phyloP scores from a whole-genome alignment of 306 rosid species.

The Biancaea sappan region DNA sequence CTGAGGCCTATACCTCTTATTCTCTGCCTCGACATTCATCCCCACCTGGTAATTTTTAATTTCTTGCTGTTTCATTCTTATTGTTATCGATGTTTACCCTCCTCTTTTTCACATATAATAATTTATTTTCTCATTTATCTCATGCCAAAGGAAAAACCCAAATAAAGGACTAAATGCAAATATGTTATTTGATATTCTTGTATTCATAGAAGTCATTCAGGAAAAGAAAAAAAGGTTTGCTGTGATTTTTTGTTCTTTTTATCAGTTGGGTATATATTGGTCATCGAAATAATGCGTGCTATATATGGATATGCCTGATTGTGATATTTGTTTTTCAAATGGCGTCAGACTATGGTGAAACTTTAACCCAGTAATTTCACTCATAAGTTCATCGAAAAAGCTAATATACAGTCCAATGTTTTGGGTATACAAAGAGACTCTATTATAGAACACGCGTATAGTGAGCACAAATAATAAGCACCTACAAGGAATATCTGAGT shows the following conservation, averaged over 20 bases:
- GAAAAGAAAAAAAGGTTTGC: neutral
- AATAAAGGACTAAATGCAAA: neutral
- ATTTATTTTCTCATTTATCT: neutral
- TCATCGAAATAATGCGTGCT: neutral
- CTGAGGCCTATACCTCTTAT: constrained; percentile 19
- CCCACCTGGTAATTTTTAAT: constrained; percentile 34
- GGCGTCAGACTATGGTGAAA: neutral
- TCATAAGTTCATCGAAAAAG: constrained; percentile 1
- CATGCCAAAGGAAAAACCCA: neutral
- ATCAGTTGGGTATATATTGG: neutral
- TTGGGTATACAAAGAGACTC: neutral
- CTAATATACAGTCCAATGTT: neutral
- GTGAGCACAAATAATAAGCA: neutral
- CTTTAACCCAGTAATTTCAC: neutral
- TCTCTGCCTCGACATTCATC: constrained; percentile 41
- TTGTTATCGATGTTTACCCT: neutral
- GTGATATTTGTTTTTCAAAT: neutral
- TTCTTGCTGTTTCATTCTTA: neutral
- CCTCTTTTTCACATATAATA: neutral
- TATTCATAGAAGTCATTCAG: neutral
- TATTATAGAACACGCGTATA: neutral
- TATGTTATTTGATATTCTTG: constrained; percentile 1
- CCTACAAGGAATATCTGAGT: neutral
- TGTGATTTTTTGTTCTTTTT: constrained; percentile 3
- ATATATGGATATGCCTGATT: neutral